These are phyloP conservation scores for Trichaptum fuscoviolaceum DNA, from an alignment of 768 basidiomycete species.

Conservation along the genomic window DNA sequence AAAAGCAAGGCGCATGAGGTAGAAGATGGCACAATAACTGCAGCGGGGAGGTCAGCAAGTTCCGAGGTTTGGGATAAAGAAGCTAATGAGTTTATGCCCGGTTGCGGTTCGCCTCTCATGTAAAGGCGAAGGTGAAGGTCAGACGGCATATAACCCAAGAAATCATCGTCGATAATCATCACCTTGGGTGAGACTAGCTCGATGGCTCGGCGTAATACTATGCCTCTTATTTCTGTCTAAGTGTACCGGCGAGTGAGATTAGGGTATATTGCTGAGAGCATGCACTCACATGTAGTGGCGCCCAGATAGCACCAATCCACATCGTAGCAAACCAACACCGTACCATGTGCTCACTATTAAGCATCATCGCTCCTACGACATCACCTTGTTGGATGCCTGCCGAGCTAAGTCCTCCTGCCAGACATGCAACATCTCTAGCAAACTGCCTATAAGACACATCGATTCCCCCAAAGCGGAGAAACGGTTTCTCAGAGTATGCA, in stretches of 20 bases:
- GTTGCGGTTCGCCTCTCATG: not conserved
- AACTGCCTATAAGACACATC: not conserved
- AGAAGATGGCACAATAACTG: not conserved
- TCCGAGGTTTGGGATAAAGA: not conserved
- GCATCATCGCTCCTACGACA: slow-evolving; percentile 1
- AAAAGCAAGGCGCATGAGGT: not conserved
- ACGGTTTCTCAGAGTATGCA: not conserved
- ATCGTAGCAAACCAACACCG: slow-evolving; percentile 1
- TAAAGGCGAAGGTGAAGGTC: not conserved
- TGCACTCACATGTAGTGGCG: not conserved
- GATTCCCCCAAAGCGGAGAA: slow-evolving; percentile 1
- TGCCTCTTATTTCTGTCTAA: slow-evolving; percentile 1
- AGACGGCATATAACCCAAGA: not conserved
- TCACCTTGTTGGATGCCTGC: not conserved
- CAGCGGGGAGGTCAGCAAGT: not conserved
- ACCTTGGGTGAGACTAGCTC: not conserved
- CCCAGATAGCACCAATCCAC: slow-evolving; percentile 5
- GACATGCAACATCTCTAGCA: not conserved
- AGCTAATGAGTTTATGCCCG: not conserved
- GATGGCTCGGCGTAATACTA: not conserved
- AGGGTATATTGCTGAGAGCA: not conserved
- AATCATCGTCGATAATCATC: not conserved
- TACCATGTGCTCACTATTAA: slow-evolving; percentile 4
- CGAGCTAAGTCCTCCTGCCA: not conserved
- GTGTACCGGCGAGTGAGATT: not conserved